Evolutionary conservation across 2,329 filamentous ascomycete genomes (phyloP).

Genomic region (Talaromyces sp.): DNA sequence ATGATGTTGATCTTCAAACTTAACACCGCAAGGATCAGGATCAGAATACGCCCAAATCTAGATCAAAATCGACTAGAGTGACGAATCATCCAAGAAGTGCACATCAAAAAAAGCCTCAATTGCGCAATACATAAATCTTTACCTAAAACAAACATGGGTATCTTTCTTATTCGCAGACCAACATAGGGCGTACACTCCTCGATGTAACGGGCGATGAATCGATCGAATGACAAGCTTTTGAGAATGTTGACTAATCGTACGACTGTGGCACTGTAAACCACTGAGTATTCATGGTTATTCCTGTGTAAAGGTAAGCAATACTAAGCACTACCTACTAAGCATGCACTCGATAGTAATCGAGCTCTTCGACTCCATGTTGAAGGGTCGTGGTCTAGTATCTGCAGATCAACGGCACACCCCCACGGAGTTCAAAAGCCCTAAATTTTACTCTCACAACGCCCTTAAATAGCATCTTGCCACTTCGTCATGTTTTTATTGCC

Average conservation of each 20-base stretch:
- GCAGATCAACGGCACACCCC: neutral
- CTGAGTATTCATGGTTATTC: neutral
- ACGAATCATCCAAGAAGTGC: neutral
- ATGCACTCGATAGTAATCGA: neutral
- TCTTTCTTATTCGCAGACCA: neutral
- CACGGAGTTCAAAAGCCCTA: neutral
- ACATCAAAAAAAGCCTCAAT: neutral
- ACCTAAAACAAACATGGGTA: neutral
- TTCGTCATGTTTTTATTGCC: neutral
- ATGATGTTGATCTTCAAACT: neutral
- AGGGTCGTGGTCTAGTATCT: neutral
- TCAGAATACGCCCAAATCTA: neutral
- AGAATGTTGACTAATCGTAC: neutral
- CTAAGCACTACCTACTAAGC: neutral
- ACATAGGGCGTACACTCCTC: neutral
- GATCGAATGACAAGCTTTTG: neutral
- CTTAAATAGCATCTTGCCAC: neutral
- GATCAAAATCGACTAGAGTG: neutral
- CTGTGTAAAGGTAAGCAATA: neutral
- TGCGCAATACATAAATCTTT: neutral
- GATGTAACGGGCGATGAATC: neutral
- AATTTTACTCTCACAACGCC: neutral
- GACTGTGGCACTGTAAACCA: neutral
- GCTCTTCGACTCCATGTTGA: neutral
- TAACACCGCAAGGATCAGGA: neutral